Percentiles rank a stretch among this genome's conserved stretches.
phyloP scores from a whole-genome alignment of 2,329 filamentous ascomycete genomes.

The Pseudocercospora musae region DNA sequence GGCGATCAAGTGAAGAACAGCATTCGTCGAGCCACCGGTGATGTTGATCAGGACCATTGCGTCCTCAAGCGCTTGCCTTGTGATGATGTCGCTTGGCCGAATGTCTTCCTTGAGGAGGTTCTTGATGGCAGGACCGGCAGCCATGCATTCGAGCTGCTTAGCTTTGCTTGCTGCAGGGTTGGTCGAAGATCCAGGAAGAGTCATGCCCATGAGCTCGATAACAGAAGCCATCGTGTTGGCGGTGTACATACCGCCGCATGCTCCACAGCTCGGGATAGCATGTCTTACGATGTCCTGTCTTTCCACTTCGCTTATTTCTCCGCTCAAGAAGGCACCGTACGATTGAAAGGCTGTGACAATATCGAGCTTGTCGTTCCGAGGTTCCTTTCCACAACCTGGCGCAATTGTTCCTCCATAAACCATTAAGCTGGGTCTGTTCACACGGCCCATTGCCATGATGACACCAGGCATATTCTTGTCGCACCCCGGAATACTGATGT shows the following conservation, averaged over 20 bases:
- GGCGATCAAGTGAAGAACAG: slow-evolving; percentile 51
- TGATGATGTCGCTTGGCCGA: slow-evolving; percentile 49
- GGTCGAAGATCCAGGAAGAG: slow-evolving; percentile 50
- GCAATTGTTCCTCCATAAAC: slow-evolving; percentile 95
- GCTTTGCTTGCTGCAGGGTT: slow-evolving; percentile 51
- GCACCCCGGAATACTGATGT: slow-evolving; percentile 93
- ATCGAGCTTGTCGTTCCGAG: slow-evolving; percentile 68
- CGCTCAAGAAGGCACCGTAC: slow-evolving; percentile 90
- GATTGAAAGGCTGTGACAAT: slow-evolving; percentile 98
- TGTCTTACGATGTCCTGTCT: slow-evolving; percentile 93
- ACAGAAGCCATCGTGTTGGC: slow-evolving; percentile 53
- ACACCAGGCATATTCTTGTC: slow-evolving; percentile 98
- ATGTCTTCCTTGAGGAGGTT: slow-evolving; percentile 52
- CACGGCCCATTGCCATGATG: slow-evolving; percentile 78
- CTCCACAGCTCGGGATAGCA: slow-evolving; percentile 79
- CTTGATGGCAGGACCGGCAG: slow-evolving; percentile 49
- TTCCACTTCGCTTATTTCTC: slow-evolving; percentile 85
- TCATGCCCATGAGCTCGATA: slow-evolving; percentile 51
- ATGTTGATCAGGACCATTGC: slow-evolving; percentile 52
- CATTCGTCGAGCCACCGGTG: slow-evolving; percentile 51
- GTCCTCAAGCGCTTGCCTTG: slow-evolving; percentile 49
- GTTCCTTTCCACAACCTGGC: slow-evolving; percentile 76
- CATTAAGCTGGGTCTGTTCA: slow-evolving; percentile 95
- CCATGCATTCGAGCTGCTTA: slow-evolving; percentile 50
- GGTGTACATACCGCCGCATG: slow-evolving; percentile 75